Conservation (phyloP, 2,329 filamentous ascomycete genomes). For the Aureobasidium sp. region DNA sequence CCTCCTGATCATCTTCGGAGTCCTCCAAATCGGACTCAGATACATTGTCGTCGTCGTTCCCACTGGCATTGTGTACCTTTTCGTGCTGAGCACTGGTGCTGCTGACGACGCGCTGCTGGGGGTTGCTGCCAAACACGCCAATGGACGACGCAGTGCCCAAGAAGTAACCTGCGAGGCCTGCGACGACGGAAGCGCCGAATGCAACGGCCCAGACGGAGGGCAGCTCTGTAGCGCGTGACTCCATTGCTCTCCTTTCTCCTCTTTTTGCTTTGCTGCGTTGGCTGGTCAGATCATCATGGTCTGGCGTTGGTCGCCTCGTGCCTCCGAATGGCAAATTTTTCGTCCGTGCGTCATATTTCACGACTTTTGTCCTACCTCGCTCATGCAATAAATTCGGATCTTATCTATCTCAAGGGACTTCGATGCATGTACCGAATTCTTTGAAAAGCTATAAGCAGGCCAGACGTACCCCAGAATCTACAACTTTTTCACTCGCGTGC, state of each 20-base stretch:
- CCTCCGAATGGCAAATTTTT: not conserved
- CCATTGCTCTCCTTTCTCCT: constrained; percentile 8
- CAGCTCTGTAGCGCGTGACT: constrained; percentile 26
- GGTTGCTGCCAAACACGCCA: constrained; percentile 53
- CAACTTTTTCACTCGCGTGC: constrained; percentile 9
- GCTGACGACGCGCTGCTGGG: constrained; percentile 4
- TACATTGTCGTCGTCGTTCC: constrained; percentile 35
- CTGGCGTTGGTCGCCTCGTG: constrained; percentile 1
- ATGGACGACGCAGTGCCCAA: constrained; percentile 58
- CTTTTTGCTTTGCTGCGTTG: constrained; percentile 8
- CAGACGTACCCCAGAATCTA: not conserved
- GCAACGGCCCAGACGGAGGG: constrained; percentile 55
- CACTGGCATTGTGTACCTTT: constrained; percentile 23
- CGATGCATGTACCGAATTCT: not conserved
- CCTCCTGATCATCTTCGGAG: constrained; percentile 37
- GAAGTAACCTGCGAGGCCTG: constrained; percentile 71
- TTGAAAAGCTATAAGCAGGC: constrained; percentile 1
- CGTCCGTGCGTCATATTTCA: not conserved
- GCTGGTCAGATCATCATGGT: not conserved
- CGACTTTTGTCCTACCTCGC: not conserved
- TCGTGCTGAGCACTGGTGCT: constrained; percentile 18
- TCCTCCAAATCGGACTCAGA: constrained; percentile 22
- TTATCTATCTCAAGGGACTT: constrained; percentile 6
- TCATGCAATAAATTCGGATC: not conserved
- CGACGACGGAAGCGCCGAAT: constrained; percentile 65